phyloP scores from a whole-genome alignment of 176 grass and related monocot genomes.

The Oryza brachyantha region DNA sequence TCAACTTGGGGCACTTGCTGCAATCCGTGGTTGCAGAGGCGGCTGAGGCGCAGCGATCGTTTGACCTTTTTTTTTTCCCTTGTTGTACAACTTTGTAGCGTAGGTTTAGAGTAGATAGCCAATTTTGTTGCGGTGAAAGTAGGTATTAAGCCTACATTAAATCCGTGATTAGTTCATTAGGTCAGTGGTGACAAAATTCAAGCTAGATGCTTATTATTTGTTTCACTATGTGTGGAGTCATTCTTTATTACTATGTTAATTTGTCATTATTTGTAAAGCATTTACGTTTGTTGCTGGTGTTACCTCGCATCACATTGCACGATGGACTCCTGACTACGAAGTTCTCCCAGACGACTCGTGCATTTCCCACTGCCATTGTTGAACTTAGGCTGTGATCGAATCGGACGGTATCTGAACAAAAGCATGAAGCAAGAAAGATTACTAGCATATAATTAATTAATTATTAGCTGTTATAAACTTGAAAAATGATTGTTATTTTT shows the following conservation, averaged over 20 bases:
- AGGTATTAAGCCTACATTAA: background rate
- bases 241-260: background rate
- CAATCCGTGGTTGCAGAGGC: background rate
- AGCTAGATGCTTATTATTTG: background rate
- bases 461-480: too few relatives aligned
- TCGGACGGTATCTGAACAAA: too few relatives aligned
- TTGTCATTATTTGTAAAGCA: background rate
- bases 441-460: too few relatives aligned
- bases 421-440: too few relatives aligned
- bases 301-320: background rate
- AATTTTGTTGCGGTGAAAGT: constrained; percentile 7
- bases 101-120: background rate
- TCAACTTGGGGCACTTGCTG: background rate
- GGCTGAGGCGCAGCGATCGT: background rate
- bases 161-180: background rate
- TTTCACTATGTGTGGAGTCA: background rate
- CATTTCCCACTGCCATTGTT: too few relatives aligned
- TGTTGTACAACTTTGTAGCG: constrained; percentile 1
- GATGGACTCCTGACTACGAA: background rate
- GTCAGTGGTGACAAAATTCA: background rate
- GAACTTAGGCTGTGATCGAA: too few relatives aligned
- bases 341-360: too few relatives aligned
- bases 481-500: too few relatives aligned
- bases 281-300: background rate
- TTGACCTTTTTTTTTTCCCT: background rate